Percentiles rank a stretch among this genome's conserved stretches.
phyloP scores from a whole-genome alignment of 495 filamentous ascomycete species.

The Trichoderma virens region DNA sequence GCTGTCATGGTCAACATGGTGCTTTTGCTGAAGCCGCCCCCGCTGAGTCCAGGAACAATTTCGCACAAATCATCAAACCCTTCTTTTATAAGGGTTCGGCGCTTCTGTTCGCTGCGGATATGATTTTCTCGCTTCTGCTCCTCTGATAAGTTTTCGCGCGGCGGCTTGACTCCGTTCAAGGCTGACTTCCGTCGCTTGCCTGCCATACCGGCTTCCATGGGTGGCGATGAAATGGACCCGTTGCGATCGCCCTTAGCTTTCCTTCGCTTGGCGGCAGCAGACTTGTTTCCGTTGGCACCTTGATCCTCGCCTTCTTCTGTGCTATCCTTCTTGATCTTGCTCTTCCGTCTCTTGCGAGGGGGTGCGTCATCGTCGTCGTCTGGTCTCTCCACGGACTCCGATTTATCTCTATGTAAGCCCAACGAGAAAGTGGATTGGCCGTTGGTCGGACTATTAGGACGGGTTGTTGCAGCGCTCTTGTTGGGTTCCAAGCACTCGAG shows the following conservation, averaged over 20 bases:
- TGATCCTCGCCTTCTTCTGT: conserved; percentile 19
- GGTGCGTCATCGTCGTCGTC: conserved; percentile 16
- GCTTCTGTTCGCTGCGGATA: conserved; percentile 81
- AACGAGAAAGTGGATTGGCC: conserved; percentile 20
- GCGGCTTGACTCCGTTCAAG: conserved; percentile 32
- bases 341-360: conserved; percentile 40
- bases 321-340: conserved; percentile 26
- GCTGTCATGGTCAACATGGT: conserved; percentile 62
- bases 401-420: neutral
- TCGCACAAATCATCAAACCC: conserved; percentile 65
- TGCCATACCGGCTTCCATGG: neutral
- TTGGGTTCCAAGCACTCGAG: conserved; percentile 47
- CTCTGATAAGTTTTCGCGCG: conserved; percentile 71
- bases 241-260: conserved; percentile 15
- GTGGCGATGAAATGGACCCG: neutral
- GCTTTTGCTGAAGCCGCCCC: conserved; percentile 71
- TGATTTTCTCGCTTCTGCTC: conserved; percentile 83
- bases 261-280: neutral
- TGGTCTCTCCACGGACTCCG: neutral
- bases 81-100: conserved; percentile 67
- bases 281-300: neutral
- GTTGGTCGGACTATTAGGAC: conserved; percentile 48
- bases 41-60: conserved; percentile 62
- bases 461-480: conserved; percentile 47
- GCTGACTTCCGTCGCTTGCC: conserved; percentile 23